Percentiles rank a stretch among this genome's conserved stretches.
These are phyloP conservation scores for Lentithecium fluviatile DNA, from an alignment of 495 filamentous ascomycete genomes.

Conservation along the genomic window DNA sequence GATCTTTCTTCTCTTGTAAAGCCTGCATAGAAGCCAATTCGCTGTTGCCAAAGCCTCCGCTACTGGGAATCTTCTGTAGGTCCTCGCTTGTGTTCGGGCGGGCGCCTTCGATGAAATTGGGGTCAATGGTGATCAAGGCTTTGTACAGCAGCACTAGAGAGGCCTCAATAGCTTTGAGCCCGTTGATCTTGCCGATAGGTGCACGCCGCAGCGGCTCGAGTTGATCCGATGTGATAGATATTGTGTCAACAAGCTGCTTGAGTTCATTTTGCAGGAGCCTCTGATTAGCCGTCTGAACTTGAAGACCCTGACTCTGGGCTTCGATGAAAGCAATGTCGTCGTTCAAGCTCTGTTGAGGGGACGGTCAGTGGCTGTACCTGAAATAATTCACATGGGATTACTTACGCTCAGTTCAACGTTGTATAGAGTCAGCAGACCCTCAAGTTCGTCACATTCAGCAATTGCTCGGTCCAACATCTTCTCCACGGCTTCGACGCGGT, in stretches of 20 bases:
- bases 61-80: conserved; percentile 40
- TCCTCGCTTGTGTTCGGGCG: conserved; percentile 14
- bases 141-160: conserved; percentile 81
- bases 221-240: conserved; percentile 76
- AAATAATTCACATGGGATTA: conserved; percentile 20
- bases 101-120: conserved; percentile 51
- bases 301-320: conserved; percentile 91
- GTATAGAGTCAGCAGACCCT: conserved; percentile 89
- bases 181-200: conserved; percentile 67
- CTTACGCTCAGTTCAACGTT: conserved; percentile 88
- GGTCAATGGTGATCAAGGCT: conserved; percentile 93
- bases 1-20: conserved; percentile 87
- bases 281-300: conserved; percentile 96
- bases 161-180: conserved; percentile 71
- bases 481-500: conserved; percentile 78
- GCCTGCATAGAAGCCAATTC: conserved; percentile 90
- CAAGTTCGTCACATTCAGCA: conserved; percentile 90
- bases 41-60: conserved; percentile 65
- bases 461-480: conserved; percentile 83
- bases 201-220: conserved; percentile 70
- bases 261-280: conserved; percentile 89
- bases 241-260: conserved; percentile 74
- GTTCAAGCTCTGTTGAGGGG: conserved; percentile 67
- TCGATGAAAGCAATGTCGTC: conserved; percentile 97
- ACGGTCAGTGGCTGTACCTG: background rate